Base-by-base conservation (phyloP, 1,139 yeast genomes). In the Scheffersomyces segobiensis region DNA sequence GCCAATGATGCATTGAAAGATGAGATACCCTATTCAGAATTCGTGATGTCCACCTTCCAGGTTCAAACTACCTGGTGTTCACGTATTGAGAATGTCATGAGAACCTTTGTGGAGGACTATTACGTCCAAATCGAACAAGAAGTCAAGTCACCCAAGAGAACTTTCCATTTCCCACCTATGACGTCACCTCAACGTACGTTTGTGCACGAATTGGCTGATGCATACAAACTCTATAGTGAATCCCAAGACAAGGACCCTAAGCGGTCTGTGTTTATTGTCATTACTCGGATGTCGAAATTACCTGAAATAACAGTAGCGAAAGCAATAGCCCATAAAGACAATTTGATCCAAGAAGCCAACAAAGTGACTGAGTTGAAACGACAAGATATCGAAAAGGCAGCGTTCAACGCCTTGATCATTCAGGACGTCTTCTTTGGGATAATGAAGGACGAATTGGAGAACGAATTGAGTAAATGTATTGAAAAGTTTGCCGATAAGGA, bases 241-340 rank as follows among this genome's bases (percentile, higher is more conserved):
- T 85, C 95, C 1, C 93, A 90, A 64, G 97, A 91, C 69, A 84
- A 84, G 2, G 97, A 91, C 63, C 97, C 97, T 0, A 80, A 85
- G 58, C 74, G 97, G 62, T 84, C 88, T 17, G 93, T 91, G 0
- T 88, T 84, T 60, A 79, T 92, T 17, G 84, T 83, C 58, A 67
- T 79, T 10, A 74, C 79, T 2, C 75, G 79, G 53, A 68, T 69
- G 58, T 62, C 86, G 0, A 63, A 60, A 3, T 62, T 70, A 3
- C 83, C 83, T 1, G 54, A 62, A 2, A 57, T 69, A 51, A 68
- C 73, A 3, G 70, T 80, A n/a, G 67, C 65, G 24, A 70, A 70
- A 21, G 75, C 75, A 0, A 55, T 74, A 8, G 67, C 61, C 21
- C 58, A 71, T 47, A 73, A 76, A 57, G 75, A 76, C 52, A 81